Conservation (phyloP, 495 filamentous ascomycete genomes). For the Amorphotheca resinae region DNA sequence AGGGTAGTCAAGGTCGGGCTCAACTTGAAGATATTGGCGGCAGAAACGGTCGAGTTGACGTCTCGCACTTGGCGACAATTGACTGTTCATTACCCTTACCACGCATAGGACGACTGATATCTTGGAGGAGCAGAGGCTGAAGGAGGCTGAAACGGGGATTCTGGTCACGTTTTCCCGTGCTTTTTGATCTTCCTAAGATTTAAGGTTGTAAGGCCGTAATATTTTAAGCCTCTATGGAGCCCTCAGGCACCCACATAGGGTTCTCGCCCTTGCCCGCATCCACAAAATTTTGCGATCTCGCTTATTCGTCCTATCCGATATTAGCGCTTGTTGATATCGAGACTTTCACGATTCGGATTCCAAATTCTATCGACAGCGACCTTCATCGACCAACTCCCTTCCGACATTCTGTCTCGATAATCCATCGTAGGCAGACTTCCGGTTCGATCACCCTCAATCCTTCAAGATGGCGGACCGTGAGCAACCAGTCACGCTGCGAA, state of each 20-base stretch:
- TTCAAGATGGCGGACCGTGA: conserved; percentile 80
- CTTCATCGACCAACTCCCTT: conserved; percentile 10
- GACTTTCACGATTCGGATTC: conserved; percentile 1
- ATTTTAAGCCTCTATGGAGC: too few species aligned
- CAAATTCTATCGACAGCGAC: conserved; percentile 17
- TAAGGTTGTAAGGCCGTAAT: too few species aligned
- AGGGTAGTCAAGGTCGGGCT: conserved; percentile 43
- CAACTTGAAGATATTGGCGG: conserved; percentile 57
- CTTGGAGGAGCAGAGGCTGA: not conserved
- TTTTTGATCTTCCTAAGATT: not conserved
- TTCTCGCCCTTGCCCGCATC: conserved; percentile 1
- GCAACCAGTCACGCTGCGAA: conserved; percentile 85
- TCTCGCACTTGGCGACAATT: conserved; percentile 4
- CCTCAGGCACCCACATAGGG: conserved; percentile 12
- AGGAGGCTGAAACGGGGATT: not conserved
- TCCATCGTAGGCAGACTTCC: conserved; percentile 13
- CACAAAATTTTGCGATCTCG: not conserved
- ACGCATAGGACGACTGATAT: conserved; percentile 11
- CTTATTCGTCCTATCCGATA: conserved; percentile 2
- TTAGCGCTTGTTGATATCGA: conserved; percentile 14
- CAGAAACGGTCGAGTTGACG: conserved; percentile 32
- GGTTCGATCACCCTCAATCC: conserved; percentile 13
- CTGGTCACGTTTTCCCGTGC: conserved; percentile 1
- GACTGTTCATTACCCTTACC: conserved; percentile 10
- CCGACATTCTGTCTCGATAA: conserved; percentile 17